phyloP scores from a whole-genome alignment of 768 basidiomycete genomes.

The Xerocomus spinulosus region DNA sequence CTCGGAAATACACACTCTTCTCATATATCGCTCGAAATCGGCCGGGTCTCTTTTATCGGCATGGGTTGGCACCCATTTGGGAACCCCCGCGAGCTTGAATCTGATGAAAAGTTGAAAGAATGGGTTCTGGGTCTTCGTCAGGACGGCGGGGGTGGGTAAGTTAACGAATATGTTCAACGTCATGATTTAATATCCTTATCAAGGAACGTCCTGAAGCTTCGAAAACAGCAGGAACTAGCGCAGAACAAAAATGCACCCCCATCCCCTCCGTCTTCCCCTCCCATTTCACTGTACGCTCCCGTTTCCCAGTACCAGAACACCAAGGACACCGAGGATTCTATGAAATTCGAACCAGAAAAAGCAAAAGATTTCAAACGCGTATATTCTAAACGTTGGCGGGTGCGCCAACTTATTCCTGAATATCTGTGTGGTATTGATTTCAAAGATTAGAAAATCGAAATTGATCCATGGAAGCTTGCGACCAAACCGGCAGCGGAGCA shows the following conservation, averaged over 20 bases:
- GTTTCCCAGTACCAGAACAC: not conserved
- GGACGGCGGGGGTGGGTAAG: slow-evolving; percentile 60
- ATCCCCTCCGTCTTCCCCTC: slow-evolving; percentile 8
- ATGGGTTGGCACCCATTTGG: slow-evolving; percentile 43
- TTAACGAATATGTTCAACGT: slow-evolving; percentile 9
- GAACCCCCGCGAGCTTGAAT: slow-evolving; percentile 44
- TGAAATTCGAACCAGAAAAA: slow-evolving; percentile 5
- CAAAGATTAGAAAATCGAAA: slow-evolving; percentile 8
- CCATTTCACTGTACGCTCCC: not conserved
- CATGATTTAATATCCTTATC: not conserved
- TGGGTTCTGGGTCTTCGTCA: slow-evolving; percentile 57
- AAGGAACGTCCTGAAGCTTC: slow-evolving; percentile 45
- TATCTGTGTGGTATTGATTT: not conserved
- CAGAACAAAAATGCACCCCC: slow-evolving; percentile 6
- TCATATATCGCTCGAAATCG: slow-evolving; percentile 54
- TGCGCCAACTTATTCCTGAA: slow-evolving; percentile 1
- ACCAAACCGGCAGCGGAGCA: slow-evolving; percentile 9
- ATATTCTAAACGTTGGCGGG: slow-evolving; percentile 27
- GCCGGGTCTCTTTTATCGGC: slow-evolving; percentile 40
- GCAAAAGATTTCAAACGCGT: slow-evolving; percentile 9
- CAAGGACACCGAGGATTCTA: not conserved
- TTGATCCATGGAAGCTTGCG: slow-evolving; percentile 13
- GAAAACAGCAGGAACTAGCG: slow-evolving; percentile 31
- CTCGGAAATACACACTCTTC: slow-evolving; percentile 37
- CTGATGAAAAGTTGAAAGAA: slow-evolving; percentile 35